A percentile compares a stretch with the other conserved stretches of the same genome.
These are phyloP conservation scores for Amaranthus tricolor DNA, from an alignment of 179 eudicot genomes.

Conservation along the genomic window DNA sequence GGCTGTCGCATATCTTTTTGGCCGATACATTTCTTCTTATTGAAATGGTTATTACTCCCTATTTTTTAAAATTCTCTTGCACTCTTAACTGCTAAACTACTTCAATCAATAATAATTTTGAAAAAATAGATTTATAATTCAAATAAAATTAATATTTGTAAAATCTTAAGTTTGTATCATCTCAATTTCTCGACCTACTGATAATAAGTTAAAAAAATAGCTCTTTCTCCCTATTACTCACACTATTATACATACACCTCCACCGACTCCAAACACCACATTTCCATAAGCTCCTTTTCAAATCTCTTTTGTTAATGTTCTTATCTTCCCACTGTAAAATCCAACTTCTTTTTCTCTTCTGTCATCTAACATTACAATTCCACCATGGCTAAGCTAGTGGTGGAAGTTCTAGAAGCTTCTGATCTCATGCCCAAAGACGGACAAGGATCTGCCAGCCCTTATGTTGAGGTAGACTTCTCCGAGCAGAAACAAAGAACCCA, in stretches of 20 bases:
- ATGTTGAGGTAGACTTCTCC: constrained; percentile 57
- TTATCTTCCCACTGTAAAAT: constrained; percentile 8
- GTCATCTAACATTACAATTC: neutral
- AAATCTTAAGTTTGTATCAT: too few relatives aligned
- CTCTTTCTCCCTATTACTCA: constrained; percentile 4
- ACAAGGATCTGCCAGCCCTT: constrained; percentile 69
- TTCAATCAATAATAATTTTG: too few relatives aligned
- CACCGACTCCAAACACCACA: constrained; percentile 27
- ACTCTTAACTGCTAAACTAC: too few relatives aligned
- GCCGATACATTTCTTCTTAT: too few relatives aligned
- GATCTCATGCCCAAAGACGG: constrained; percentile 85
- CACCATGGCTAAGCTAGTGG: constrained; percentile 54
- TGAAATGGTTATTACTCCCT: too few relatives aligned
- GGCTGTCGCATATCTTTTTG: too few relatives aligned
- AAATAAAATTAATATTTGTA: too few relatives aligned
- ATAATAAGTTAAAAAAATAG: too few relatives aligned
- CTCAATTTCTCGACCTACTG: too few relatives aligned
- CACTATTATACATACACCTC: neutral
- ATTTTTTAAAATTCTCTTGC: too few relatives aligned
- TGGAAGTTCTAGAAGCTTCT: constrained; percentile 55
- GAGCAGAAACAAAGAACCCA: constrained; percentile 46
- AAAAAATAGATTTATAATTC: too few relatives aligned
- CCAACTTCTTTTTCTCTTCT: neutral
- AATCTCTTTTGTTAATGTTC: constrained; percentile 12
- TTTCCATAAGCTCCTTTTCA: neutral